Conservation (phyloP, 2,329 filamentous ascomycete genomes). For the Penicillium brasilianum region DNA sequence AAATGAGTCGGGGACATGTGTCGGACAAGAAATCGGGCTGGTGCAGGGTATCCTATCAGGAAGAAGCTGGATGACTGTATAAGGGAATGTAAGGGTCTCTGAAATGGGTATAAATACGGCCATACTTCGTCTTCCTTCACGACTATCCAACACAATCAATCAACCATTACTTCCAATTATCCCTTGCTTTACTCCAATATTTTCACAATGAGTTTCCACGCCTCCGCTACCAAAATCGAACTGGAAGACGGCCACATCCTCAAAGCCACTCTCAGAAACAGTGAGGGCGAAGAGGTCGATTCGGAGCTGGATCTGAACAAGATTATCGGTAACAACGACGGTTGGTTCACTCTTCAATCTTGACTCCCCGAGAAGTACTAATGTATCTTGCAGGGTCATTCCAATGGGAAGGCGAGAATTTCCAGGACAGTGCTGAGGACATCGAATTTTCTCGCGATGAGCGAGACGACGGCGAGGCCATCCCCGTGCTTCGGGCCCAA, state of each 20-base stretch:
- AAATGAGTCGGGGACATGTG: conserved; percentile 29
- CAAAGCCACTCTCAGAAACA: conserved; percentile 48
- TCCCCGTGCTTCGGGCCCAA: conserved; percentile 60
- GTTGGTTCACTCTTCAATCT: no score
- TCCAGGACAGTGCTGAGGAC: conserved; percentile 53
- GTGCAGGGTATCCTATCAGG: conserved; percentile 11
- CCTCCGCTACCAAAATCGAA: conserved; percentile 52
- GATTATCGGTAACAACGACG: conserved; percentile 59
- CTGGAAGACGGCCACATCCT: conserved; percentile 60
- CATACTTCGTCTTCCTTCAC: neutral
- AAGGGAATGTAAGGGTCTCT: neutral
- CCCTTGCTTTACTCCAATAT: neutral
- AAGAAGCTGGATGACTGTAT: neutral
- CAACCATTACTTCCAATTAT: neutral
- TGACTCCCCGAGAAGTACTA: no score
- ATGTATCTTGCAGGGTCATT: conserved; percentile 45
- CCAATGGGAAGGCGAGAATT: conserved; percentile 53
- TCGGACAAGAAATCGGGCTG: conserved; percentile 21
- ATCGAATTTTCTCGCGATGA: conserved; percentile 59
- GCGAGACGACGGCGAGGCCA: conserved; percentile 40
- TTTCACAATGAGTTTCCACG: conserved; percentile 57
- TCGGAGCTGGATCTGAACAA: conserved; percentile 57
- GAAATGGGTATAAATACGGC: neutral
- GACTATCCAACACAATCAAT: neutral
- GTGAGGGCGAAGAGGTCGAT: conserved; percentile 52